phyloP scores from a whole-genome alignment of 306 rosid species.

The Fragaria nilgerrensis region DNA sequence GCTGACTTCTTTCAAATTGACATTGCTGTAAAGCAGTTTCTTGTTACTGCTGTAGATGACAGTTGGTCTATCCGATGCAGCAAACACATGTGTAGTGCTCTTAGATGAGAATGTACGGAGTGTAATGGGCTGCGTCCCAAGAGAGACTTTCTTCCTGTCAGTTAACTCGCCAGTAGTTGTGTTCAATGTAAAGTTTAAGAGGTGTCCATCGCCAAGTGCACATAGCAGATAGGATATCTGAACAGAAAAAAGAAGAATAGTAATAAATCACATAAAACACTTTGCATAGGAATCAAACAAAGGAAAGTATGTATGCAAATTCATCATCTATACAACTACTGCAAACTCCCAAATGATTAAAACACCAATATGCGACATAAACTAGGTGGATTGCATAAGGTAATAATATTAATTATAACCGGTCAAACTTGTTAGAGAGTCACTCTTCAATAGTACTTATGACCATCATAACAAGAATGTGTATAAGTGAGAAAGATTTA shows the following conservation, averaged over 20 bases:
- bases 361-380: background rate
- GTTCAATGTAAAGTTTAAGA: constrained; percentile 80
- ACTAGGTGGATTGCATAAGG: background rate
- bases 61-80: constrained; percentile 97
- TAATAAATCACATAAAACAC: background rate
- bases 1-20: constrained; percentile 95
- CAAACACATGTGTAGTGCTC: constrained; percentile 91
- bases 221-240: constrained; percentile 93
- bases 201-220: constrained; percentile 98
- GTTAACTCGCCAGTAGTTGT: constrained; percentile 76
- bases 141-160: constrained; percentile 95
- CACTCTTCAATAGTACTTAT: background rate
- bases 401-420: background rate
- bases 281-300: background rate
- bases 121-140: constrained; percentile 98
- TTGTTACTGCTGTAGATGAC: constrained; percentile 98
- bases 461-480: constrained; percentile 1
- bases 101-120: constrained; percentile 94
- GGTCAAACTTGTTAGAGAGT: background rate
- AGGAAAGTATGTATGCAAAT: background rate
- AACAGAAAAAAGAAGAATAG: constrained; percentile 6
- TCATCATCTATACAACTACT: background rate
- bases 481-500: background rate
- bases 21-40: constrained; percentile 89
- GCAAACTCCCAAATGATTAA: background rate